Base-by-base conservation (phyloP, 352 stramenopile genomes). In the Globisporangium takayamanum region DNA sequence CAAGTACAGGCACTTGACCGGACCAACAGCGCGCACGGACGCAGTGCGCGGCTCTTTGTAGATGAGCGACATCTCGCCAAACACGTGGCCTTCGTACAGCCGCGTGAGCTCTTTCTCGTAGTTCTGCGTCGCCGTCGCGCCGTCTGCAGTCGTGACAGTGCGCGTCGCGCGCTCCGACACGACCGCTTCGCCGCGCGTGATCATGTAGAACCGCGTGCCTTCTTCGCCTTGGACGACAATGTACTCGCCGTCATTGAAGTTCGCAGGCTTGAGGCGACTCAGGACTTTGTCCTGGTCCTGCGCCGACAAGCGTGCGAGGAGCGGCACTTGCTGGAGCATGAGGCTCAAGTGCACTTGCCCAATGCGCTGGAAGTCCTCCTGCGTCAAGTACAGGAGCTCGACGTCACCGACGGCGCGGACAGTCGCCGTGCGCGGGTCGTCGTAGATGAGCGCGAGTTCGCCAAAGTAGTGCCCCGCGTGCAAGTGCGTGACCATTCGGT, bases 381-480 rank as follows among this genome's bases (percentile, higher is more conserved):
- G 80, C 0, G 86, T 95, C 60, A 95, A 62, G 55, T 92, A 95
- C 53, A 95, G 26, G 11, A 92, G 75, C 57, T 94, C 83, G 2
- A 92, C 80, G 53, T 92, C 84, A 12, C 78, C 83, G 11, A 88
- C 77, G 1, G 86, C 81, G 8, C 79, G 78, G 12, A 94, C 83
- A 10, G 85, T 92, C 7, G 85, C 83, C 3, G 81, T 91, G 18
- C 90, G 87, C 12, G 87, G 87, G 62, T 97, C 89, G 55, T 95
- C 83, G 60, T 97, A 92, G 56, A 98, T 94, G 26, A 98, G 72
- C 5, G 92, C 89, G 12, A 94, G 69, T 64, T 98, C 92, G 11
- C 92, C 92, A 68, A 98, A 98, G 72, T 97, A 98, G 55, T 94
- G 86, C 3, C 92, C 88, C n/a, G 84, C 85, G 55, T 95, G 81